phyloP scores from a whole-genome alignment of 352 stramenopile species.

The Aphanomyces astaci region DNA sequence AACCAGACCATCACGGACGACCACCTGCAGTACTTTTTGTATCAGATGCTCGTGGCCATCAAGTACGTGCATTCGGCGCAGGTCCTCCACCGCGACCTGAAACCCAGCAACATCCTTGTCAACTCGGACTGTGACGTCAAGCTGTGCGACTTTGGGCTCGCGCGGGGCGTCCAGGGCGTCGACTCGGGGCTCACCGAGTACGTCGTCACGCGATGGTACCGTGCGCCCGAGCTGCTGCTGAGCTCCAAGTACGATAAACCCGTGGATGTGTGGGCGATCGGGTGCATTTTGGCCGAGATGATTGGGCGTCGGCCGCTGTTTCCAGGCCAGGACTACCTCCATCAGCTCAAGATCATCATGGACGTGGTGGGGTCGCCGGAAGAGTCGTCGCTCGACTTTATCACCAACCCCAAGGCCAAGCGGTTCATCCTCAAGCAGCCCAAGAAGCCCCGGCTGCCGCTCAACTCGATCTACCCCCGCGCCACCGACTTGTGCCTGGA shows the following conservation, averaged over 20 bases:
- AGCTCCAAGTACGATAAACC: slow-evolving; percentile 87
- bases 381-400: slow-evolving; percentile 78
- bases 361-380: slow-evolving; percentile 74
- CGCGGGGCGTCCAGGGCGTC: slow-evolving; percentile 59
- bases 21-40: slow-evolving; percentile 72
- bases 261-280: slow-evolving; percentile 83
- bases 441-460: slow-evolving; percentile 75
- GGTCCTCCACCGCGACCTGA: slow-evolving; percentile 69
- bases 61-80: slow-evolving; percentile 75
- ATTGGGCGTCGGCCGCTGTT: slow-evolving; percentile 76
- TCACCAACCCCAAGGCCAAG: slow-evolving; percentile 85
- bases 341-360: slow-evolving; percentile 88
- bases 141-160: slow-evolving; percentile 71
- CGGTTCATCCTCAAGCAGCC: slow-evolving; percentile 81
- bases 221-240: slow-evolving; percentile 86
- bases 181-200: slow-evolving; percentile 85
- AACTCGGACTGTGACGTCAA: slow-evolving; percentile 79
- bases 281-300: slow-evolving; percentile 83
- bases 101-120: slow-evolving; percentile 71
- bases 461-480: slow-evolving; percentile 80
- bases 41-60: slow-evolving; percentile 70
- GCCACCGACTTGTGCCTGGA: slow-evolving; percentile 78
- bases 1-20: slow-evolving; percentile 76
- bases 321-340: slow-evolving; percentile 77
- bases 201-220: slow-evolving; percentile 89